phyloP scores from a whole-genome alignment of 2,329 filamentous ascomycete species.

The Calonectria leucothoes region DNA sequence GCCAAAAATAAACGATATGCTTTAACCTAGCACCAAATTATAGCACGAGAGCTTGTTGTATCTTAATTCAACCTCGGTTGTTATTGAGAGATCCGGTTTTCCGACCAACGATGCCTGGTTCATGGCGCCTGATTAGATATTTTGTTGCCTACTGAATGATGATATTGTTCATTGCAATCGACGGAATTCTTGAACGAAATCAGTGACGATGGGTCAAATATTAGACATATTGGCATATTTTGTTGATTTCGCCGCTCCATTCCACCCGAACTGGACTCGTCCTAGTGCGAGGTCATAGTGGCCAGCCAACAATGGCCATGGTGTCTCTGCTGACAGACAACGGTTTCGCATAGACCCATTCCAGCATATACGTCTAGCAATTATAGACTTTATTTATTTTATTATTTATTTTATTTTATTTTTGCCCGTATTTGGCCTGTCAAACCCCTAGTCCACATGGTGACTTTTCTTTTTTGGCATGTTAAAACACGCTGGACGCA shows the following conservation, averaged over 20 bases:
- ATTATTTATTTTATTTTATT: not conserved
- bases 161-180: not conserved
- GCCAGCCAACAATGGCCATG: not conserved
- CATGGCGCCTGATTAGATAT: not conserved
- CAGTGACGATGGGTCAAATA: not conserved
- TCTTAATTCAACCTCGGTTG: not conserved
- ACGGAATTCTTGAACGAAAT: not conserved
- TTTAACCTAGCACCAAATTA: not conserved
- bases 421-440: not conserved
- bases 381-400: not conserved
- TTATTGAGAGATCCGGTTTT: not conserved
- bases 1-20: not conserved
- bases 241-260: not conserved
- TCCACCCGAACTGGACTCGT: not conserved
- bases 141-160: not conserved
- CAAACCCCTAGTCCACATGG: not conserved
- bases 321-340: not conserved
- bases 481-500: not conserved
- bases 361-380: not conserved
- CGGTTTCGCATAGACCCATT: not conserved
- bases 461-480: too few species aligned
- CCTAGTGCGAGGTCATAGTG: not conserved
- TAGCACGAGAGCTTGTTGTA: not conserved
- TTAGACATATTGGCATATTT: not conserved
- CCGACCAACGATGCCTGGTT: not conserved